A percentile compares a stretch with the other conserved stretches of the same genome.
These are phyloP conservation scores for Funneliformis caledonium DNA, from an alignment of 371 early-diverging fungal genomes.

Conservation along the genomic window DNA sequence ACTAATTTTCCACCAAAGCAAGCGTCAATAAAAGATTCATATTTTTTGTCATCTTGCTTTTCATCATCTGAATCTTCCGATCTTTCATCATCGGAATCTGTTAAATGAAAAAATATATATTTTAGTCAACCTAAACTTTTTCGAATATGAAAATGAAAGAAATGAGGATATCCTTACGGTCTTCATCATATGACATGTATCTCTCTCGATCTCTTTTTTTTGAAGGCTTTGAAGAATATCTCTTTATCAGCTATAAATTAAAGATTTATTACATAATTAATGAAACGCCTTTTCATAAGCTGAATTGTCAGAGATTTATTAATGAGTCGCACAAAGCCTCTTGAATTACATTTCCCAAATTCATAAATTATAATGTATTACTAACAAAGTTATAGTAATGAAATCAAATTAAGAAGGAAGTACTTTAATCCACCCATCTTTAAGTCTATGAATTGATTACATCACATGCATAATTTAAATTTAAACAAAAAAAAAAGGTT, in stretches of 20 bases:
- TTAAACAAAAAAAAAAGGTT: slow-evolving; percentile 5
- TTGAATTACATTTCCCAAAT: no score
- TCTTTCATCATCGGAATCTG: no score
- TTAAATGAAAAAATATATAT: neutral
- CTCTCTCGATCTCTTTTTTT: neutral
- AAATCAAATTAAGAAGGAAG: neutral
- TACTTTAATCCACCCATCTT: no score
- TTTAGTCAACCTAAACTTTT: no score
- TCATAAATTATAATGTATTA: no score
- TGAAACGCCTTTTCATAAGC: no score
- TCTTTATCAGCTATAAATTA: slow-evolving; percentile 12
- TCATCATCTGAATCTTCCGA: neutral
- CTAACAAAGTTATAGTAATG: no score
- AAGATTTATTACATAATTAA: neutral
- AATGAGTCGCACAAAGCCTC: no score
- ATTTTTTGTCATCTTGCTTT: neutral
- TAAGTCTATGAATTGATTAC: neutral
- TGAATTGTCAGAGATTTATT: no score
- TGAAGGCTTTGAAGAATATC: neutral
- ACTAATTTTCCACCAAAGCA: slow-evolving; percentile 68
- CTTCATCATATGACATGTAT: neutral
- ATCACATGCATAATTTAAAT: slow-evolving; percentile 13
- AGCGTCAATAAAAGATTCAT: slow-evolving; percentile 61
- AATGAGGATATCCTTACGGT: neutral
- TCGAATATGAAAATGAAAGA: no score